Evolutionary conservation across 352 stramenopile species (phyloP).

Genomic region (Globisporangium megalacanthum): DNA sequence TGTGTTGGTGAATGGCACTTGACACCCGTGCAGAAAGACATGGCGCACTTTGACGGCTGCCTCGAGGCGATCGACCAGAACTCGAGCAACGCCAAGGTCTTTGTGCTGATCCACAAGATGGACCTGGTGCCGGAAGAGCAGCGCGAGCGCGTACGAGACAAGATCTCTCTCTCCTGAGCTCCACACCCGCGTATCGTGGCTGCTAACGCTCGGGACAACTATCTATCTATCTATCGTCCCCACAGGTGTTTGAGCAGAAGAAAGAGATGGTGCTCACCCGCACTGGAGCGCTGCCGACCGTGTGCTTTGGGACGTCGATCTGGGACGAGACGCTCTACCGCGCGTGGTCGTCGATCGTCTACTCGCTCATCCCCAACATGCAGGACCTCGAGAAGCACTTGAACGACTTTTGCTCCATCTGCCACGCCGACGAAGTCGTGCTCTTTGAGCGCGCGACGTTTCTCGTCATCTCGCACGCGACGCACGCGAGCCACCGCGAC

Average conservation of each 20-base stretch:
- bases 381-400: constrained; percentile 94
- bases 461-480: constrained; percentile 97
- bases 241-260: constrained; percentile 92
- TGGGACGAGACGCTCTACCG: constrained; percentile 99
- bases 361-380: constrained; percentile 99
- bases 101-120: constrained; percentile 99
- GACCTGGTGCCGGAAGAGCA: constrained; percentile 93
- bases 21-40: constrained; percentile 88
- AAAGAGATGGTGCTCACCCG: constrained; percentile 91
- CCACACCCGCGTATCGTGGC: no score
- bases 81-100: constrained; percentile 97
- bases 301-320: constrained; percentile 98
- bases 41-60: constrained; percentile 96
- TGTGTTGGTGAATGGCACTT: constrained; percentile 4
- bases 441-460: constrained; percentile 99
- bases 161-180: no score
- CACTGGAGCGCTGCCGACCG: constrained; percentile 82
- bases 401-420: constrained; percentile 96
- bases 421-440: constrained; percentile 95
- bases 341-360: constrained; percentile 99
- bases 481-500: constrained; percentile 90
- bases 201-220: no score
- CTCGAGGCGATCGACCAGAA: constrained; percentile 98
- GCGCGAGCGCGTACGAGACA: constrained; percentile 48
- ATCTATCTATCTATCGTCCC: no score